Evolutionary conservation across 1,284 basidiomycete species (phyloP), one percentile per base, ranked within the genome.

Genomic region (Neolentinus lepideus): DNA sequence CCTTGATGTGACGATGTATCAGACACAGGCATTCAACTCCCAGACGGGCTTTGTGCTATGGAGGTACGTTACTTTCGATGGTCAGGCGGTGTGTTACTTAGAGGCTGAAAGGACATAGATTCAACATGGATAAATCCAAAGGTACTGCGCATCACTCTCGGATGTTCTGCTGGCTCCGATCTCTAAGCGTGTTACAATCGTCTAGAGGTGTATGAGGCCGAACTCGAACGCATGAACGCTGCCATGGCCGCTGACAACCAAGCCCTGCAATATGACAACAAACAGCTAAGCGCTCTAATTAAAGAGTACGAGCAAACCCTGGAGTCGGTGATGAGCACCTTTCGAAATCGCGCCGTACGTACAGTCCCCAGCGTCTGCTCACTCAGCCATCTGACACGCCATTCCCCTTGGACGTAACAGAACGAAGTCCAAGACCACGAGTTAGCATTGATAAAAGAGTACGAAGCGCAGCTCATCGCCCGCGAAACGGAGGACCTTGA

Each of bases 241-340:
- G 78, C 85, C 51, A 87, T 99, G 61, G 77, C 83, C 12, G 72
- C 82, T 46, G 96, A 99, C 71, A 99, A 99, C 67, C 88, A 92
- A 65, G 74, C 76, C 2, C 76, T 99, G 27, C 83, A 92, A 63
- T 85, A 97, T 64, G 96, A 99, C 72, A 98, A 98, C 76, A 95
- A 97, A 69, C 94, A 98, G 65, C 79, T 98, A 33, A 92, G 88
- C 59, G 76, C 81, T 4, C 75, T 99, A 51, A 85, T 99, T 60
- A 94, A 94, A 63, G 96, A 99, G 69, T 98, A 97, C 67, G 97
- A 99, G 69, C 88, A 92, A 65, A 98, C 96, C 0, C 75, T 99
- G 51, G 97, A 99, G 71, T 91, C 83, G 14, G 84, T 98, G 51
- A 99, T 99, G 96, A 83, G 85, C 74, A 84, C 88, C 59, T 99